A percentile compares a stretch with the other conserved stretches of the same genome.
Evolutionary conservation across 495 filamentous ascomycete species (phyloP).

Genomic region (Aspergillus taichungensis): DNA sequence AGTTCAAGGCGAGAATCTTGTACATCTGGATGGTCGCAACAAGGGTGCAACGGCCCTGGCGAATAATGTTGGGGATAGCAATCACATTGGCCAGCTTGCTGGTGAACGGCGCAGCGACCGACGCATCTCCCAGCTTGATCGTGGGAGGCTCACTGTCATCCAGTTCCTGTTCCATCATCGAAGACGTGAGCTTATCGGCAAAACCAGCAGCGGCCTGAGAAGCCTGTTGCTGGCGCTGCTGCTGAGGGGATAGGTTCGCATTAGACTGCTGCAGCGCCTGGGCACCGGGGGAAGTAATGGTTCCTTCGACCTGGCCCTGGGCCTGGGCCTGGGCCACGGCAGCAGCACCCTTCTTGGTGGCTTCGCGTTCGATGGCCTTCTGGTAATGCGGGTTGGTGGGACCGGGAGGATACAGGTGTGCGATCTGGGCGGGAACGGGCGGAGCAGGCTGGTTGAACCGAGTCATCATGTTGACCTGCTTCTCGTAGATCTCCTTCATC

Average conservation of each 20-base stretch:
- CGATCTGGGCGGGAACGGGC: constrained; percentile 81
- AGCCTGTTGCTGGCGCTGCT: constrained; percentile 54
- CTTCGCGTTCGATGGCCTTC: constrained; percentile 81
- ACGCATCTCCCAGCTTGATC: constrained; percentile 96
- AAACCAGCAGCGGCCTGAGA: constrained; percentile 64
- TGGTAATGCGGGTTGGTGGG: constrained; percentile 91
- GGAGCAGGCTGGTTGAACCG: constrained; percentile 87
- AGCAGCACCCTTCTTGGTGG: constrained; percentile 56
- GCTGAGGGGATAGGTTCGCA: constrained; percentile 40
- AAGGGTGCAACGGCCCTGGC: constrained; percentile 92
- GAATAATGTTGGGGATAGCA: constrained; percentile 95
- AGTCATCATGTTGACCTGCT: constrained; percentile 82
- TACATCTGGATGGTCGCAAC: constrained; percentile 99
- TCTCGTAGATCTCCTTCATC: constrained; percentile 98
- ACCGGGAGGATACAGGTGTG: constrained; percentile 89
- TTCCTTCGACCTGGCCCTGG: constrained; percentile 42
- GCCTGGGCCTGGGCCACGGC: constrained; percentile 27
- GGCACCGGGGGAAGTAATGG: constrained; percentile 60
- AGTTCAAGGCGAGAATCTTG: constrained; percentile 98
- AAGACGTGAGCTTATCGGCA: constrained; percentile 77
- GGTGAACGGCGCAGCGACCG: constrained; percentile 93
- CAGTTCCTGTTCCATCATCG: constrained; percentile 85
- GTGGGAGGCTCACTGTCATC: constrained; percentile 87
- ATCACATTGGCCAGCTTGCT: constrained; percentile 96
- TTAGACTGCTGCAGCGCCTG: constrained; percentile 57